phyloP scores from a whole-genome alignment of 352 stramenopile species.

The Aphanomyces stellatus region DNA sequence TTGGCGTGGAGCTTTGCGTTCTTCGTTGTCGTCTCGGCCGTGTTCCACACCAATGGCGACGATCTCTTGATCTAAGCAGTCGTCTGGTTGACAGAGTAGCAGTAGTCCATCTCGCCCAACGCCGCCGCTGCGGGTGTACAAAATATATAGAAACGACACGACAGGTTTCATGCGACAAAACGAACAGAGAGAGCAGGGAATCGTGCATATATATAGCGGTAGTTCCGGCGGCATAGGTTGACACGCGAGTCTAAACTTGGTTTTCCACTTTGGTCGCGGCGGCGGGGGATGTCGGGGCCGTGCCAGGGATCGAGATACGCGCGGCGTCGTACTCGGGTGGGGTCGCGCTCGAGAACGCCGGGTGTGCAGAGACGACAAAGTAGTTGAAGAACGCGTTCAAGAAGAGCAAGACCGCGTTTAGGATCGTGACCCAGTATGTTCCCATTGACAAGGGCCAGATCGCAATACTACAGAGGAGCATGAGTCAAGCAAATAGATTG shows the following conservation, averaged over 20 bases:
- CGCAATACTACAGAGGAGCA: slow-evolving; percentile 42
- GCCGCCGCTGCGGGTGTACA: no score
- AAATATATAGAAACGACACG: not conserved
- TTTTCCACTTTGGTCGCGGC: not conserved
- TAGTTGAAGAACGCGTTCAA: slow-evolving; percentile 88
- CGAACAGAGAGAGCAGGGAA: not conserved
- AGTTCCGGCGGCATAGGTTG: no score
- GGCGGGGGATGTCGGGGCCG: no score
- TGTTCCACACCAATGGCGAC: slow-evolving; percentile 80
- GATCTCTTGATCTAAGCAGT: slow-evolving; percentile 56
- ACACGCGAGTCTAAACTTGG: not conserved
- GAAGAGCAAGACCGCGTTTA: slow-evolving; percentile 81
- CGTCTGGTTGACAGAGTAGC: not conserved
- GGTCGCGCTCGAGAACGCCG: slow-evolving; percentile 11
- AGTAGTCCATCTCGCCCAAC: not conserved
- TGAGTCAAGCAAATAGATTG: no score
- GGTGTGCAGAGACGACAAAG: slow-evolving; percentile 59
- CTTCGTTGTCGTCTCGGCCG: slow-evolving; percentile 57
- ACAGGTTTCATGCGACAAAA: no score
- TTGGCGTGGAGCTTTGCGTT: slow-evolving; percentile 61
- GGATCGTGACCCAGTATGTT: slow-evolving; percentile 84
- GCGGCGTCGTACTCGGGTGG: slow-evolving; percentile 12
- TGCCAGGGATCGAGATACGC: not conserved
- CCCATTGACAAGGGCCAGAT: slow-evolving; percentile 87
- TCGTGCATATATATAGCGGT: no score